Conservation (phyloP, 2,329 filamentous ascomycete genomes). For the Aschersonia sp. region DNA sequence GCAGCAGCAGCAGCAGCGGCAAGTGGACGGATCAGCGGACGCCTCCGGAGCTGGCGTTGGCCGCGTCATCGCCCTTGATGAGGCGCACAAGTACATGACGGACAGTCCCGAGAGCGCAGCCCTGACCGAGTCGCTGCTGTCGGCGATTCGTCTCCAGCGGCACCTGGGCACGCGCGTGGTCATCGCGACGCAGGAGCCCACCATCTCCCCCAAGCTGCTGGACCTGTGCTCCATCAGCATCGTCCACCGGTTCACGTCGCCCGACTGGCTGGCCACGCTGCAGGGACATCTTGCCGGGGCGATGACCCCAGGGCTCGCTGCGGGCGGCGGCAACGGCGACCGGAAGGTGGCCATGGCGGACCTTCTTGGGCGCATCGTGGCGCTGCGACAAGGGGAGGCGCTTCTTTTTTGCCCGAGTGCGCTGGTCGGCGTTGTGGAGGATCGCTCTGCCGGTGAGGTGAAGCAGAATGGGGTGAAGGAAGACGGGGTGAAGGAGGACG, state of each 20-base stretch:
- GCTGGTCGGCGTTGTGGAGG: constrained; percentile 12
- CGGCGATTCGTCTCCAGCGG: constrained; percentile 53
- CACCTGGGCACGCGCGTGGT: constrained; percentile 53
- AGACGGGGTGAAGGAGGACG: neutral
- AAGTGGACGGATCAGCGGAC: too few relatives aligned
- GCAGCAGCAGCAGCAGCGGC: too few relatives aligned
- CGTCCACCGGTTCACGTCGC: constrained; percentile 57
- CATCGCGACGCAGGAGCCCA: constrained; percentile 67
- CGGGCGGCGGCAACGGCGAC: neutral
- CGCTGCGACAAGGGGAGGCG: constrained; percentile 27
- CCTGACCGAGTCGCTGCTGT: constrained; percentile 48
- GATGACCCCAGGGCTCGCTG: neutral
- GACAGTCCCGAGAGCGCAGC: constrained; percentile 33
- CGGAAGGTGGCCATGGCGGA: constrained; percentile 6
- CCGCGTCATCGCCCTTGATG: constrained; percentile 55
- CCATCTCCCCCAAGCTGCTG: constrained; percentile 50
- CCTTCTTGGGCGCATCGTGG: constrained; percentile 27
- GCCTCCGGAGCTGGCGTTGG: constrained; percentile 19
- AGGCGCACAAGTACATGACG: constrained; percentile 66
- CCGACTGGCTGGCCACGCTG: constrained; percentile 40
- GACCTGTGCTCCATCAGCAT: constrained; percentile 59
- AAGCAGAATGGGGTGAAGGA: too few relatives aligned
- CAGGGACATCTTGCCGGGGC: constrained; percentile 28
- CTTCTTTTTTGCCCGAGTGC: constrained; percentile 31
- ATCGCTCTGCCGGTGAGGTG: neutral